A percentile compares a stretch with the other conserved stretches of the same genome.
phyloP scores from a whole-genome alignment of 2,329 filamentous ascomycete genomes.

The Thelonectria blattea region DNA sequence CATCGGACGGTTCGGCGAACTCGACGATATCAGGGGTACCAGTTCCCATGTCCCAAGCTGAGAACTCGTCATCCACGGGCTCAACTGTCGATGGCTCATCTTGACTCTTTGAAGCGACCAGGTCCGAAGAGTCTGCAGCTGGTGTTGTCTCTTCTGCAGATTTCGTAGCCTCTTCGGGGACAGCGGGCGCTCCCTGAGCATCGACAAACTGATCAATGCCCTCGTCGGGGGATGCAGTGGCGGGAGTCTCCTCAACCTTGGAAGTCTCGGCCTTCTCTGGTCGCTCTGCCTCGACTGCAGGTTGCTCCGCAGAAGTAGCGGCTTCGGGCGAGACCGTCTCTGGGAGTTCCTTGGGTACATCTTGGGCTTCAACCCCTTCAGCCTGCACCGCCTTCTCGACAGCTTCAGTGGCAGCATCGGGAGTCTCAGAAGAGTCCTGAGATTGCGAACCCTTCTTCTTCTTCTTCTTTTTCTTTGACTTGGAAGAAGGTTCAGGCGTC shows the following conservation, averaged over 20 bases:
- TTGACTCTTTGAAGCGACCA: background rate
- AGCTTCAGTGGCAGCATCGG: conserved; percentile 3
- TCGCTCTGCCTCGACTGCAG: background rate
- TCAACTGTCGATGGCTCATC: background rate
- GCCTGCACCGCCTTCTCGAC: conserved; percentile 10
- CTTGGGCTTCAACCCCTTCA: background rate
- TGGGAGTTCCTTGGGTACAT: background rate
- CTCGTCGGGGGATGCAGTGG: background rate
- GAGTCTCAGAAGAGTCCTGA: conserved; percentile 24
- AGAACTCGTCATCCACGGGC: conserved; percentile 8
- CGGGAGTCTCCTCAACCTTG: conserved; percentile 8
- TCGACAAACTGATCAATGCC: conserved; percentile 4
- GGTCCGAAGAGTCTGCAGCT: background rate
- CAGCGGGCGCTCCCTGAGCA: conserved; percentile 5
- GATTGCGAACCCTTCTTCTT: conserved; percentile 35
- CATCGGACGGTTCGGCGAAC: background rate
- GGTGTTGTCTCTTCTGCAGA: background rate
- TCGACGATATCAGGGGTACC: conserved; percentile 4
- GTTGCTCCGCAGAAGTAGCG: background rate
- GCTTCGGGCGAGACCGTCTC: background rate
- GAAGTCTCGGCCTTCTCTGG: conserved; percentile 3
- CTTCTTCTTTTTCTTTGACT: conserved; percentile 37
- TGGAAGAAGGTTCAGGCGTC: conserved; percentile 6
- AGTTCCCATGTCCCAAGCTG: conserved; percentile 16
- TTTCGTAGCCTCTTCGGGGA: background rate